These are phyloP conservation scores for Fagopyrum homotropicum DNA, from an alignment of 148 eudicot species.

Conservation along the genomic window DNA sequence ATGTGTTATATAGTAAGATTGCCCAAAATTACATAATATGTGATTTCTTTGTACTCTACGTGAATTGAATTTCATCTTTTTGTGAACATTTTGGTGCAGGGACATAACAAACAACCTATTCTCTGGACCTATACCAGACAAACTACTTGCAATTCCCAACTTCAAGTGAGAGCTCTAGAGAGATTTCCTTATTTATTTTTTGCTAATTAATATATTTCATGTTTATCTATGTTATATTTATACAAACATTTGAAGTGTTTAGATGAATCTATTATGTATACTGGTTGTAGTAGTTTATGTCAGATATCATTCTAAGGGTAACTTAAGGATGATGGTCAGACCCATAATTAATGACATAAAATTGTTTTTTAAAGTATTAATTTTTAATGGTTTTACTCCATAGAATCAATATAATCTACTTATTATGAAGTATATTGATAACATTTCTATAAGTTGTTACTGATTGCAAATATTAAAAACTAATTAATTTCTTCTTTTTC, in stretches of 20 bases:
- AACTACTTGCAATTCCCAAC: conserved; percentile 56
- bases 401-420: too few relatives aligned
- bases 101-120: conserved; percentile 69
- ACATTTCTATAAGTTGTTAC: too few relatives aligned
- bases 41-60: not conserved
- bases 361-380: too few relatives aligned
- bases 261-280: too few relatives aligned
- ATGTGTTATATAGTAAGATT: not conserved
- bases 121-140: conserved; percentile 71
- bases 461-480: too few relatives aligned
- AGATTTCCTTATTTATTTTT: not conserved
- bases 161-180: conserved; percentile 50
- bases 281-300: too few relatives aligned
- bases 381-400: too few relatives aligned
- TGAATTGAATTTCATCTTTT: not conserved
- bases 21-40: not conserved
- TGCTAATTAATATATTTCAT: not conserved
- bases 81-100: conserved; percentile 30
- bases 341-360: too few relatives aligned
- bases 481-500: too few relatives aligned
- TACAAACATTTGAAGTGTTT: not conserved
- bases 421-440: too few relatives aligned
- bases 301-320: too few relatives aligned
- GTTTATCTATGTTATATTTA: not conserved
- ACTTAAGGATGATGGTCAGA: too few relatives aligned